Evolutionary conservation across 2,329 filamentous ascomycete genomes (phyloP), one percentile per base, ranked within the genome.

Genomic region (Fusarium clavum): DNA sequence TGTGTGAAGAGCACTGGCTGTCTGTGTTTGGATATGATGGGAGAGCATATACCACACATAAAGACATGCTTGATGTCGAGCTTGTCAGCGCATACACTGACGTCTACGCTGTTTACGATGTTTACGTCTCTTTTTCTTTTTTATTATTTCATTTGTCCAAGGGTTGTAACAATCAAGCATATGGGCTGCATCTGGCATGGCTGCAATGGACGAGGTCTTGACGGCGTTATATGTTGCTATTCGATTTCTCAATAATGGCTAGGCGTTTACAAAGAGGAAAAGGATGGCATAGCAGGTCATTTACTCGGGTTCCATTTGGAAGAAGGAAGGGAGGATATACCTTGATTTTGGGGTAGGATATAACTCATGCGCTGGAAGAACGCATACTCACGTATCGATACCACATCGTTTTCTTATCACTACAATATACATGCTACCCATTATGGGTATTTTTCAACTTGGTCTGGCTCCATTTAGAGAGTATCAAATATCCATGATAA

Each of bases 301-400:
- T 66, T 69, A 53, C 47, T 56, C 34, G 34, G 44, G 45, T 46
- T 63, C 57, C 34, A 60, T 65, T 30, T 54, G 43, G 43, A 46
- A 40, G 44, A 47, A 29, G 49, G 52, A 24, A 52, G 49, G 49
- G 49, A 43, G 61, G 51, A 70, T 72, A 72, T 72, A 72, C 69
- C 69, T 70, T 61, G 62, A 44, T 58, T 54, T 67, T 61, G 34
- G 62, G 56, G 48, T 47, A 63, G 49, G 41, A 44, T 38, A 67
- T n/a, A 61, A 57, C 20, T 64, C 51, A 73, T 73, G 72, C 68
- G 72, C 69, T 57, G 46, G 49, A 64, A 61, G 61, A 67, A 64
- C 65, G 63, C 72, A 73, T 60, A 55, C 57, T 44, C 55, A 70
- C 70, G 57, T 73, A 69, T 66, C 73, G 72, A 74, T 74, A 75